Evolutionary conservation across 2,329 filamentous ascomycete species (phyloP), one percentile per base, ranked within the genome.

Genomic region (Camillea tinctor): DNA sequence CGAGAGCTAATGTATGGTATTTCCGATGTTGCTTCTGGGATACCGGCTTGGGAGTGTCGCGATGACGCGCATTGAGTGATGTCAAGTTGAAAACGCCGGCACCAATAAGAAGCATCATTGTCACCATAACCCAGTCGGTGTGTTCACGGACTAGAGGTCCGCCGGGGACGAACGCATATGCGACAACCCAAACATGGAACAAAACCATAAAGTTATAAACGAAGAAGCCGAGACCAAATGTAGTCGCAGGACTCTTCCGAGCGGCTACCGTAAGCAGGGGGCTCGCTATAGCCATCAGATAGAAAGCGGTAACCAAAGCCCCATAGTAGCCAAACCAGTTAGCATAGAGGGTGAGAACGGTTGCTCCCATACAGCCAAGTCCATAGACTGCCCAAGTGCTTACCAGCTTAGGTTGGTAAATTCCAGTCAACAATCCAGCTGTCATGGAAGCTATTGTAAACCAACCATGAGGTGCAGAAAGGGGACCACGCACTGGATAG

Each of bases 121-220:
- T 85, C 5, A 86, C 84, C 92, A 98, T 96, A 71, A 99, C 84
- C 91, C 93, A 97, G 73, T 98, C 94, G 1, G 93, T 99, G 72
- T 89, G 93, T 75, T 99, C 95, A 51, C 95, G 89, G 50, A 99
- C 91, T 1, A 97, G 83, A 2, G 92, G 92, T 1, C 95, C 95
- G 55, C 95, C 95, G 1, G 95, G 95, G 2, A 99, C 95, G 68
- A 99, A 99, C 13, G 95, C 95, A 71, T 99, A 99, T 1, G 95
- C 95, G 11, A 99, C 95, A 40, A 97, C 91, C 95, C 95, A 99
- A 58, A 97, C 93, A 72, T 98, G 94, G 81, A 97, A 97, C n/a
- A 99, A 84, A 4, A 97, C 89, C 79, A 98, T 79, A 69, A 98
- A 83, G 76, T 98, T 97, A 80, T 98, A 99, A 54, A 96, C 75